These are phyloP conservation scores for Cryphonectria nitschkei DNA, from an alignment of 2,329 filamentous ascomycete genomes.

Conservation along the genomic window DNA sequence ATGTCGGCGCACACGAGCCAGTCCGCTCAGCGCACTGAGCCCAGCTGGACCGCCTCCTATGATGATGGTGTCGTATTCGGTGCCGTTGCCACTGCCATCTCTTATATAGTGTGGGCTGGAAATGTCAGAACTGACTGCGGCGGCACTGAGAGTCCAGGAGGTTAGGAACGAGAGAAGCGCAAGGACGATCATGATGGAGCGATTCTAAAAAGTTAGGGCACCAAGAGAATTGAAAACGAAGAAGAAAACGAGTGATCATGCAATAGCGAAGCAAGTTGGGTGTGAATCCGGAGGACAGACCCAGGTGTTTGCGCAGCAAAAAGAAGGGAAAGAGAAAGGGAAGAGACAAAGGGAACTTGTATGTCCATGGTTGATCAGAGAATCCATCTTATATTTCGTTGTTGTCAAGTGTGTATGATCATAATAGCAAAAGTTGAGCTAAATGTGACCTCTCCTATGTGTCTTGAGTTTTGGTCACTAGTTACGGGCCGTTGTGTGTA, in stretches of 20 bases:
- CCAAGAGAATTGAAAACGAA: background rate
- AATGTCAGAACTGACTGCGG: background rate
- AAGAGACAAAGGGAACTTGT: background rate
- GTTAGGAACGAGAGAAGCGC: background rate
- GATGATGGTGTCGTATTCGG: constrained; percentile 57
- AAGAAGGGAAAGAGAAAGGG: background rate
- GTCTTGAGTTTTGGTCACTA: background rate
- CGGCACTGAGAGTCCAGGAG: background rate
- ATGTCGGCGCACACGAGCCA: constrained; percentile 61
- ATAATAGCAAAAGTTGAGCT: background rate
- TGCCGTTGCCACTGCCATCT: background rate
- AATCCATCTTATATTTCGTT: background rate
- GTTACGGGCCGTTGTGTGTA: background rate
- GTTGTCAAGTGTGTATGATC: background rate
- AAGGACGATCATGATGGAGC: background rate
- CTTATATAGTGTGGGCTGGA: background rate
- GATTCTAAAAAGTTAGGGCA: background rate
- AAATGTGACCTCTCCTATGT: background rate
- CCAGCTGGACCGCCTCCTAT: constrained; percentile 63
- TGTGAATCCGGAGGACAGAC: background rate
- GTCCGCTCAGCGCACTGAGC: constrained; percentile 56
- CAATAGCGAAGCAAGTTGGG: background rate
- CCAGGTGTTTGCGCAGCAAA: background rate
- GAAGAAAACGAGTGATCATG: background rate
- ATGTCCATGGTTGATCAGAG: background rate